Conservation (phyloP, 768 basidiomycete genomes). For the Tricholoma matsutake region DNA sequence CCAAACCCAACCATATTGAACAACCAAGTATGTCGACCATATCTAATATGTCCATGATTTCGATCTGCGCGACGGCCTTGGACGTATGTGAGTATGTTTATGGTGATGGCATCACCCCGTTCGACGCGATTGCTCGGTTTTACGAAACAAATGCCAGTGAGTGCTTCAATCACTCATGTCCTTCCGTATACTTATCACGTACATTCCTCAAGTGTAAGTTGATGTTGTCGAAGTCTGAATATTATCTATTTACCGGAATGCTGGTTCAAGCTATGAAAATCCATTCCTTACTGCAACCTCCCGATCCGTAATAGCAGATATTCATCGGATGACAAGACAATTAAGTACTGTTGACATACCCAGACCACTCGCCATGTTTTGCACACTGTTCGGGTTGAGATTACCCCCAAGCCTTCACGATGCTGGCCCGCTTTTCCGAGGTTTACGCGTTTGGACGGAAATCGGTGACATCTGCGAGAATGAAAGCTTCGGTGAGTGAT, state of each 20-base stretch:
- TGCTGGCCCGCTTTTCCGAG: conserved; percentile 53
- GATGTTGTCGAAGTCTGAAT: not conserved
- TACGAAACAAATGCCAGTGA: conserved; percentile 72
- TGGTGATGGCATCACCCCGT: conserved; percentile 49
- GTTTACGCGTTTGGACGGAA: conserved; percentile 70
- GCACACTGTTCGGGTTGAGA: conserved; percentile 48
- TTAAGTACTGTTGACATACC: conserved; percentile 64
- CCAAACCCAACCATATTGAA: conserved; percentile 2
- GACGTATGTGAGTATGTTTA: conserved; percentile 74
- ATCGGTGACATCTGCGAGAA: conserved; percentile 72
- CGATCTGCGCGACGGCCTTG: conserved; percentile 55
- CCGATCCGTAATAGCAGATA: conserved; percentile 67
- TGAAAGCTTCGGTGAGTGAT: conserved; percentile 66
- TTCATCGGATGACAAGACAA: conserved; percentile 59
- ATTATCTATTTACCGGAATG: conserved; percentile 2
- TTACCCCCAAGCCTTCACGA: conserved; percentile 21
- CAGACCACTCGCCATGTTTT: conserved; percentile 59
- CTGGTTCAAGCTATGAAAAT: conserved; percentile 64
- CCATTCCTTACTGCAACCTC: conserved; percentile 75
- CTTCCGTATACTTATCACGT: conserved; percentile 7
- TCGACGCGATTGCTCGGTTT: conserved; percentile 54
- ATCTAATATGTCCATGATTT: conserved; percentile 35
- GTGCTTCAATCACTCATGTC: conserved; percentile 23
- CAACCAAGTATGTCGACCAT: conserved; percentile 6
- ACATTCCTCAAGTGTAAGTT: conserved; percentile 37